Base-by-base conservation (phyloP, 2,329 filamentous ascomycete species). In the Fusarium denticulatum region DNA sequence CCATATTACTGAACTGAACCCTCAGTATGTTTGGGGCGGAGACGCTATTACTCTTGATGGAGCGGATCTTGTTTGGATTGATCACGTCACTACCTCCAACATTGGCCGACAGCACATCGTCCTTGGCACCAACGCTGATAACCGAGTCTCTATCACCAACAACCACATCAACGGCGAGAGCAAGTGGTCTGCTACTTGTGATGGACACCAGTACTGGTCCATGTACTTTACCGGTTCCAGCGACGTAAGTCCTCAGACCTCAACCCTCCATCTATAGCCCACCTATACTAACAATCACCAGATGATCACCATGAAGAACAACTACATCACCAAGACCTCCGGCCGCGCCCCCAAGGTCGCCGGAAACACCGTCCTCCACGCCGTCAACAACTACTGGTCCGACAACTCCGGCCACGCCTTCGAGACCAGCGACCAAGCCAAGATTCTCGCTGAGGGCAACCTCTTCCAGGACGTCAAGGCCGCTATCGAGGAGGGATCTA, bases 361-460 rank as follows among this genome's bases (percentile, higher is more conserved):
- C 28, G 87, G 87, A 77, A 88, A 88, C 60, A 84, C 89, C 43
- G 82, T 84, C 22, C 78, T 91, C 57, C 89, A 91, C 80, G 87
- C 87, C 42, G 87, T 89, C 78, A 90, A 90, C 86, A 91, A 90
- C 85, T 89, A 89, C 85, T 90, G 84, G 82, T 84, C 88, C 76
- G 83, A 85, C 75, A 87, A 86, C 80, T 78, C 81, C 20, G 86
- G 86, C 55, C 89, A 91, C 80, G 87, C 88, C 15, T 90, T 91
- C 78, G 89, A 89, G 80, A 80, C 85, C 53, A 83, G 82, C 55
- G 50, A 78, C 8, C 82, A 84, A 36, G 82, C 78, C 61, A 53
- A 70, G 52, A 83, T 89, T 40, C 81, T 90, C 36, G 86, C 86
- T 3, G 88, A 90, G 81, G 89, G 88, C 34, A 90, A 88, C 76